phyloP scores from a whole-genome alignment of 768 basidiomycete genomes.

The Daedaleopsis sinensis region DNA sequence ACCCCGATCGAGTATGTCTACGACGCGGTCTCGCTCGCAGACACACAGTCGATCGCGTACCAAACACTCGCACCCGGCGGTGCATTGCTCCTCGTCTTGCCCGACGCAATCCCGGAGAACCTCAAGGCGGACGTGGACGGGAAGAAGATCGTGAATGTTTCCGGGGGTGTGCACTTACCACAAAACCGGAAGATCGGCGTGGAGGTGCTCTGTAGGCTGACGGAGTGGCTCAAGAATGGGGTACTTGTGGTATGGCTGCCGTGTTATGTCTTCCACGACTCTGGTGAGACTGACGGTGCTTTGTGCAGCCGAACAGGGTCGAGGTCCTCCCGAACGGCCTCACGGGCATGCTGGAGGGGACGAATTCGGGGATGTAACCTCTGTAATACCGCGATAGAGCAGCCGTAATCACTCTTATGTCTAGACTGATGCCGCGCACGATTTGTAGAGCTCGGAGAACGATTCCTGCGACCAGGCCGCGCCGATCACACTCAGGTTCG shows the following conservation, averaged over 20 bases:
- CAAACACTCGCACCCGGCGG: conserved; percentile 28
- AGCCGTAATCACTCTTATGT: too few relatives aligned
- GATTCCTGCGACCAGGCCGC: too few relatives aligned
- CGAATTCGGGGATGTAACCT: too few relatives aligned
- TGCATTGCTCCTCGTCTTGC: conserved; percentile 17
- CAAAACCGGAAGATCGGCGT: conserved; percentile 9
- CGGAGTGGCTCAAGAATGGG: conserved; percentile 23
- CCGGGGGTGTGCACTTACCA: conserved; percentile 15
- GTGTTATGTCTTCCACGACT: neutral
- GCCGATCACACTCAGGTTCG: conserved; percentile 43
- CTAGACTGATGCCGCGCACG: neutral
- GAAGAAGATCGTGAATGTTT: conserved; percentile 18
- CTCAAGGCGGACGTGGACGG: conserved; percentile 6
- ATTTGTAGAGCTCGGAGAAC: conserved; percentile 37
- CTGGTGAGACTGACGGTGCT: too few relatives aligned
- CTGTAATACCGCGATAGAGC: too few relatives aligned
- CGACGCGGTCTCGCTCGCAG: conserved; percentile 27
- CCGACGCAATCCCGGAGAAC: conserved; percentile 10
- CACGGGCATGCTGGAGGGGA: too few relatives aligned
- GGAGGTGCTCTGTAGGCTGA: conserved; percentile 20
- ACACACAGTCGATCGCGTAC: conserved; percentile 26
- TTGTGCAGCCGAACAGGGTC: too few relatives aligned
- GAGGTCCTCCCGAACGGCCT: too few relatives aligned
- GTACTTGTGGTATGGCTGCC: conserved; percentile 25
- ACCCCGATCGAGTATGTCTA: conserved; percentile 27